phyloP scores from a whole-genome alignment of 495 filamentous ascomycete species.

The Podospora tetraspora region DNA sequence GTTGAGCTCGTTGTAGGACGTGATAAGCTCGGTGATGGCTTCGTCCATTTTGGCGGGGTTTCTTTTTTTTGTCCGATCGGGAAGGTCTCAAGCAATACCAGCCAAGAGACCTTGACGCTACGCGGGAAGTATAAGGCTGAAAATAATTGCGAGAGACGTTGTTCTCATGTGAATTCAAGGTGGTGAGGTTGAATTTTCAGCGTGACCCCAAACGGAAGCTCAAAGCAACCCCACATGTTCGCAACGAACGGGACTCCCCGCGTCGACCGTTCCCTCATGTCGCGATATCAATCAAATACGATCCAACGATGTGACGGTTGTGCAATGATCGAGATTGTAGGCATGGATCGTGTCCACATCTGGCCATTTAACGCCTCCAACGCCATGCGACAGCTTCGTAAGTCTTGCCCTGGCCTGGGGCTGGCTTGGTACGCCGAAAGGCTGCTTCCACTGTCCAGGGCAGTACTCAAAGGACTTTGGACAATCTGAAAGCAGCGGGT shows the following conservation, averaged over 20 bases:
- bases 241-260: neutral
- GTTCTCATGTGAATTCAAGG: neutral
- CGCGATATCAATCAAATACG: neutral
- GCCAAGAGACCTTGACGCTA: neutral
- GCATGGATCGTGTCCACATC: neutral
- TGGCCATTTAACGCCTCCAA: neutral
- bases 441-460: neutral
- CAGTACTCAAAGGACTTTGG: too few species aligned
- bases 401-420: neutral
- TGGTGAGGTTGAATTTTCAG: neutral
- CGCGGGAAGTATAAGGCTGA: neutral
- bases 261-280: neutral
- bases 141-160: neutral
- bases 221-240: neutral
- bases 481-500: too few species aligned
- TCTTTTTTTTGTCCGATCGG: neutral
- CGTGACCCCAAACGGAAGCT: neutral
- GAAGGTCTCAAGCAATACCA: neutral
- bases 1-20: conserved; percentile 65
- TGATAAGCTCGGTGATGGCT: conserved; percentile 51
- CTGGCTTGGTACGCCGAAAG: neutral
- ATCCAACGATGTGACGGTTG: neutral
- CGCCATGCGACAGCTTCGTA: neutral
- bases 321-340: neutral
- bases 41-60: conserved; percentile 17